Conservation (phyloP, 495 filamentous ascomycete genomes). For the Aspergillus ostianus region DNA sequence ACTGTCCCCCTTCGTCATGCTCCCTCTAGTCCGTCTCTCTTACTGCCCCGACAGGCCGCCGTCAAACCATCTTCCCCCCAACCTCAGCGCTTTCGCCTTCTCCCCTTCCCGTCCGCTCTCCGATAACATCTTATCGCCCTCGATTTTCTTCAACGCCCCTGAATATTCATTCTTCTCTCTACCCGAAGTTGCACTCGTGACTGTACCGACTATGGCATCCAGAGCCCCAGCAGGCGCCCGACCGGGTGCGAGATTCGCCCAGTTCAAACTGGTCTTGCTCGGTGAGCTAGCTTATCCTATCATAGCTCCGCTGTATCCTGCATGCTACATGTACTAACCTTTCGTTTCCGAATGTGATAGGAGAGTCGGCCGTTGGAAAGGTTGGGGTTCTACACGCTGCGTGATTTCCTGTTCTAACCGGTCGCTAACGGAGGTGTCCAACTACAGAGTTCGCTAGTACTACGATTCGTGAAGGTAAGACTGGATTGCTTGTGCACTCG, state of each 20-base stretch:
- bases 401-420: conserved; percentile 18
- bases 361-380: conserved; percentile 98
- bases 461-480: conserved; percentile 94
- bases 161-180: not conserved
- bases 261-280: conserved; percentile 97
- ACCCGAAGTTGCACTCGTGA: not conserved
- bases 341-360: conserved; percentile 44
- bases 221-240: conserved; percentile 74
- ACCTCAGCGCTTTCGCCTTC: conserved; percentile 1
- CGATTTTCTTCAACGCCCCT: conserved; percentile 7
- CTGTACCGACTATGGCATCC: conserved; percentile 65
- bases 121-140: conserved; percentile 8
- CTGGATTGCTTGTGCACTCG: conserved; percentile 2
- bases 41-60: conserved; percentile 17
- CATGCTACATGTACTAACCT: conserved; percentile 27
- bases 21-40: too few relatives aligned
- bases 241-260: conserved; percentile 83
- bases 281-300: conserved; percentile 64
- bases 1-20: conserved; percentile 25
- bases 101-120: not conserved
- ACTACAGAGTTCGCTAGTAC: conserved; percentile 85
- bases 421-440: conserved; percentile 32
- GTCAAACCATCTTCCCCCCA: conserved; percentile 16
- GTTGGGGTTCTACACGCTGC: conserved; percentile 45
- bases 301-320: conserved; percentile 6